phyloP scores from a whole-genome alignment of 176 grass and related monocot genomes.

The Oryza rufipogon region DNA sequence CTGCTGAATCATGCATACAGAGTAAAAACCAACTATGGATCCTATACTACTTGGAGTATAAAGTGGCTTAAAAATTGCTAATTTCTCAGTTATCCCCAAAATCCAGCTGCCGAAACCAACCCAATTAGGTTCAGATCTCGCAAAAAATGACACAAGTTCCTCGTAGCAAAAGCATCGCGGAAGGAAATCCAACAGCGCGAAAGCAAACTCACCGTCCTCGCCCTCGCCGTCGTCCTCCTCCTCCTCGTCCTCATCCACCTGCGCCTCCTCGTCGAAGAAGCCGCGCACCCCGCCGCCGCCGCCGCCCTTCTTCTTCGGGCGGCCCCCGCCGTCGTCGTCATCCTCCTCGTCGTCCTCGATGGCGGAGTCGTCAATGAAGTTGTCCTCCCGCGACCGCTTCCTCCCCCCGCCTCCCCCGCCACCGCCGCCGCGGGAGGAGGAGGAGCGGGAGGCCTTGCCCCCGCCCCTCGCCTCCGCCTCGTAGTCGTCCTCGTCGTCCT shows the following conservation, averaged over 20 bases:
- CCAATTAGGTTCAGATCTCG: slow-evolving; percentile 40
- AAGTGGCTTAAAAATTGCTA: neutral
- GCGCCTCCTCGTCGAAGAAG: slow-evolving; percentile 87
- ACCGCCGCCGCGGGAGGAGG: slow-evolving; percentile 10
- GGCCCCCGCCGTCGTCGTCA: slow-evolving; percentile 62
- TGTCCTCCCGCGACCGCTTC: slow-evolving; percentile 67
- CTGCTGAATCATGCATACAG: neutral
- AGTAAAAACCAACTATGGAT: neutral
- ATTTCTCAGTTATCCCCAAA: neutral
- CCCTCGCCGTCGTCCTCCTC: slow-evolving; percentile 96
- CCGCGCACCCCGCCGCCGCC: slow-evolving; percentile 61
- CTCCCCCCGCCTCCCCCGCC: slow-evolving; percentile 16
- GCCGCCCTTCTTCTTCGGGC: slow-evolving; percentile 55
- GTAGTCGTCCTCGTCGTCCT: slow-evolving; percentile 58
- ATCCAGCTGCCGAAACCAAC: slow-evolving; percentile 22
- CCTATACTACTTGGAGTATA: neutral
- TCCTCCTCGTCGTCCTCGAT: slow-evolving; percentile 92
- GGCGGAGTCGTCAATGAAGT: slow-evolving; percentile 92
- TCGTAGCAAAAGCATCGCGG: neutral
- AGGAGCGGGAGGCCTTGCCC: slow-evolving; percentile 44
- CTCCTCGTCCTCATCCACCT: slow-evolving; percentile 86
- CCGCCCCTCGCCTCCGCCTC: slow-evolving; percentile 56
- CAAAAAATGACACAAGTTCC: neutral
- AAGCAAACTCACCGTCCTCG: slow-evolving; percentile 72
- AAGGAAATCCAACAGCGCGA: neutral